Base-by-base conservation (phyloP, 2,329 filamentous ascomycete genomes). In the Coniochaeta sp. region DNA sequence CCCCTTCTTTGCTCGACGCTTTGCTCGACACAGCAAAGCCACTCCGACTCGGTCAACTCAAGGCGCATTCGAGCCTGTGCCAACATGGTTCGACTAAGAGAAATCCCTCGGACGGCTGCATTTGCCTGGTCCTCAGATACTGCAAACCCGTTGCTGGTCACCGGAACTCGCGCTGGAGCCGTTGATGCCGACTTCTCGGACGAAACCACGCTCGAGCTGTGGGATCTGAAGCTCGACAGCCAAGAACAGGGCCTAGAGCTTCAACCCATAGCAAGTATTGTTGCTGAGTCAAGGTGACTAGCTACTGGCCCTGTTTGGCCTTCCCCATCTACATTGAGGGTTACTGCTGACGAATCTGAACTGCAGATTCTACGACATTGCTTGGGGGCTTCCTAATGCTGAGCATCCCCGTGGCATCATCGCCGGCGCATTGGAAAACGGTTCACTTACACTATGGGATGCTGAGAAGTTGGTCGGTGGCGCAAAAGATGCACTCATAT, bases 151-250 rank as follows among this genome's bases (percentile, higher is more conserved):
- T 81, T 96, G 67, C 81, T 99, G 65, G 93, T 91, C 62, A 99
- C 95, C 31, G 95, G 95, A 69, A 99, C 95, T 55, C 88, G 93
- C 68, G 93, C 95, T 63, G 95, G 95, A 64, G 95, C 95, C 68
- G 92, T 99, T 47, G 92, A 96, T 76, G 93, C 91, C 68, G 93
- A 98, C 75, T 99, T 99, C 77, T 98, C 95, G 31, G 95, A 95
- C 74, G 93, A 98, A 74, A 97, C 92, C 65, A 93, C 93, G 78
- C 80, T 99, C 61, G 95, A 99, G 79, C 82, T 99, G 63, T 99
- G 95, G 95, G 91, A 98, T 76, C 81, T 99, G 66, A 88, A 86
- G 71, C 81, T 98, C 66, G 91, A 96, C 74, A 86, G 87, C 74
- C 77, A 85, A 64, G 82, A 89, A 63, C 87, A 90, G 70, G 87